Conservation (phyloP, 495 filamentous ascomycete genomes). For the Podospora comata region DNA sequence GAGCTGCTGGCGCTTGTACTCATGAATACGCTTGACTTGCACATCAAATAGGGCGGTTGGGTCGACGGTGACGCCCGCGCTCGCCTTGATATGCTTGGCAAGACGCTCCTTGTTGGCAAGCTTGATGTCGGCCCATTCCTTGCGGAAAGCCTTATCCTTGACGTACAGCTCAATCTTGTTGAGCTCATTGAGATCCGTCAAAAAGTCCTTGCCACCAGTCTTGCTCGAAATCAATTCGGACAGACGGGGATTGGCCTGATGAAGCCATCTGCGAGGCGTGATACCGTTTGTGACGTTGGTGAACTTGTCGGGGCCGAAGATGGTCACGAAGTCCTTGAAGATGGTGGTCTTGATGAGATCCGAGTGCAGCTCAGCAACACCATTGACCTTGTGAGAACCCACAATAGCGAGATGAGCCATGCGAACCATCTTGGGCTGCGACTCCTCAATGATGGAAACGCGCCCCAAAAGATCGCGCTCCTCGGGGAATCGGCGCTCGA, state of each 20-base stretch:
- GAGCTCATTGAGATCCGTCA: conserved; percentile 82
- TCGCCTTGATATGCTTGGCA: conserved; percentile 82
- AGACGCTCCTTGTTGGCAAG: conserved; percentile 67
- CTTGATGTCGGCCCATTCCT: conserved; percentile 90
- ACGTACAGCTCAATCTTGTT: conserved; percentile 76
- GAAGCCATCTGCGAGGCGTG: conserved; percentile 91
- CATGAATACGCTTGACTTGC: conserved; percentile 98
- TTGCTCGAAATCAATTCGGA: conserved; percentile 91
- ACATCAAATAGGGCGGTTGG: conserved; percentile 90
- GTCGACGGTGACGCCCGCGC: conserved; percentile 75
- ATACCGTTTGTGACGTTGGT: conserved; percentile 98
- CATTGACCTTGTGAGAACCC: conserved; percentile 98
- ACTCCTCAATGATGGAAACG: conserved; percentile 96
- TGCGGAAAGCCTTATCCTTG: conserved; percentile 84
- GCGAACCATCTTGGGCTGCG: conserved; percentile 93
- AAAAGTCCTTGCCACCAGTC: conserved; percentile 72
- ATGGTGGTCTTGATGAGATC: conserved; percentile 97
- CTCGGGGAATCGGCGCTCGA: conserved; percentile 86
- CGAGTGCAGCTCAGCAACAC: conserved; percentile 94
- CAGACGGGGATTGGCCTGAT: conserved; percentile 92
- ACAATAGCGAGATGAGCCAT: conserved; percentile 96
- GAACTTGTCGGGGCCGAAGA: conserved; percentile 95
- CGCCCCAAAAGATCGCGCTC: conserved; percentile 78
- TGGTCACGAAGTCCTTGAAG: conserved; percentile 94
- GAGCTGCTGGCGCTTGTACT: conserved; percentile 98